Percentiles rank a stretch among this genome's conserved stretches.
Evolutionary conservation across 352 stramenopile genomes (phyloP).

Genomic region (Pilasporangium apinafurcum): DNA sequence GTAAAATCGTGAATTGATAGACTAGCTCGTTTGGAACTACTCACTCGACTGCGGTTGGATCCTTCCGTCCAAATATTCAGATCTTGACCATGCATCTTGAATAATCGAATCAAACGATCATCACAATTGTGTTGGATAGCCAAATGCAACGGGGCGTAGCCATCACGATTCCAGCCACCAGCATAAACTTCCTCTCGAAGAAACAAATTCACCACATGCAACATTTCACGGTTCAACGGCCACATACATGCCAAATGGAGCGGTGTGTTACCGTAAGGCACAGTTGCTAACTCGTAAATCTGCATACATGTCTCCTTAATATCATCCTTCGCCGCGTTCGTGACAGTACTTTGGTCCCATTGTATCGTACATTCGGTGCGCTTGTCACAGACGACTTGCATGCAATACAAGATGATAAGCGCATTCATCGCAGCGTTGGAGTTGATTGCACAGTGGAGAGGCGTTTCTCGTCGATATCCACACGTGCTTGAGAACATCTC

Average conservation of each 20-base stretch:
- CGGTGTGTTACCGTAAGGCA: constrained; percentile 20
- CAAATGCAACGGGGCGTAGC: constrained; percentile 45
- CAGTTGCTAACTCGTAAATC: constrained; percentile 16
- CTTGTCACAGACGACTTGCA: constrained; percentile 8
- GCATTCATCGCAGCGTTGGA: constrained; percentile 31
- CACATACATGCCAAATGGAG: constrained; percentile 46
- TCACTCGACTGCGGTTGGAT: not conserved
- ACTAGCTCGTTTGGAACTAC: not conserved
- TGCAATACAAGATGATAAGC: constrained; percentile 28
- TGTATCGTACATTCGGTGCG: not conserved
- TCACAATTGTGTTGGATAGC: constrained; percentile 37
- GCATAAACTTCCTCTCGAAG: constrained; percentile 31
- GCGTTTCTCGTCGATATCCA: constrained; percentile 20
- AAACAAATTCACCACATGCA: constrained; percentile 34
- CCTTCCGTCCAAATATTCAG: constrained; percentile 63
- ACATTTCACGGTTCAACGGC: constrained; percentile 23
- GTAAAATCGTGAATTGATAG: too few species aligned
- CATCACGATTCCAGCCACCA: constrained; percentile 45
- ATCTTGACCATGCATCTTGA: constrained; percentile 39
- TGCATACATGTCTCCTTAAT: constrained; percentile 10
- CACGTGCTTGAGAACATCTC: constrained; percentile 15
- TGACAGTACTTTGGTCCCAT: not conserved
- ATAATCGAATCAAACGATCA: constrained; percentile 31
- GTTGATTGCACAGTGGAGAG: constrained; percentile 34
- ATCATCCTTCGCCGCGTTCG: not conserved